A percentile compares a stretch with the other conserved stretches of the same genome.
These are phyloP conservation scores for Meripilus lineatus DNA, from an alignment of 1,284 basidiomycete genomes.

Conservation along the genomic window DNA sequence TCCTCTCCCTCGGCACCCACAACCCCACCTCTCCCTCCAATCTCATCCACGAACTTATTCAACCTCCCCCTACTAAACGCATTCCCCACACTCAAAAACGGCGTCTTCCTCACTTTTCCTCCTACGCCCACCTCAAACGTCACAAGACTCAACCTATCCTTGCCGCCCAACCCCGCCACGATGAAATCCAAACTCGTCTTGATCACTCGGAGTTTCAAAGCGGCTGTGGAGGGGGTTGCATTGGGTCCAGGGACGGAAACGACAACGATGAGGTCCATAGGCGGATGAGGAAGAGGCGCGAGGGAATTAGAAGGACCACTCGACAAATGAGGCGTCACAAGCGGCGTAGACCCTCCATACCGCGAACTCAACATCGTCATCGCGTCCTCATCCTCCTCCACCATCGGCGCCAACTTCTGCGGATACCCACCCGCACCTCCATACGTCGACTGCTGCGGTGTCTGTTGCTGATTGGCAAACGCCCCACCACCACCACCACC, in stretches of 20 bases:
- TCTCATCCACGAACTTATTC: slow-evolving; percentile 72
- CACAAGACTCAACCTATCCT: slow-evolving; percentile 82
- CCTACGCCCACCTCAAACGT: slow-evolving; percentile 83
- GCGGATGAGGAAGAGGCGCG: slow-evolving; percentile 76
- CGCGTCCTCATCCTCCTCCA: slow-evolving; percentile 61
- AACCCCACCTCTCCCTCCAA: slow-evolving; percentile 44
- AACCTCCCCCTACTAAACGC: slow-evolving; percentile 66
- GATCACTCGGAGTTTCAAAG: slow-evolving; percentile 83
- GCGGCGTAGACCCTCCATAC: slow-evolving; percentile 50
- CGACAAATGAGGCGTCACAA: slow-evolving; percentile 74
- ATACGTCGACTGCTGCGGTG: no score
- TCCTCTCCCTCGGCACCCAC: slow-evolving; percentile 43
- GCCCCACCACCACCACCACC: no score
- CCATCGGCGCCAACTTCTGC: slow-evolving; percentile 58
- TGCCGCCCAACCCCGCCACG: slow-evolving; percentile 65
- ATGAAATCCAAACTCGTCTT: slow-evolving; percentile 82
- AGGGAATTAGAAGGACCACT: slow-evolving; percentile 74
- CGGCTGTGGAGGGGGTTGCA: slow-evolving; percentile 71
- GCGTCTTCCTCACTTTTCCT: slow-evolving; percentile 82
- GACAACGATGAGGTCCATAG: slow-evolving; percentile 90
- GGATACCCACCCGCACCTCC: slow-evolving; percentile 18
- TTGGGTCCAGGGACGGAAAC: slow-evolving; percentile 78
- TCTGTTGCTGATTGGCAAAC: no score
- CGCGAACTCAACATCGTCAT: slow-evolving; percentile 18
- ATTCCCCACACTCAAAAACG: slow-evolving; percentile 75